Evolutionary conservation across 1,284 basidiomycete genomes (phyloP).

Genomic region (Ustilago sp.): DNA sequence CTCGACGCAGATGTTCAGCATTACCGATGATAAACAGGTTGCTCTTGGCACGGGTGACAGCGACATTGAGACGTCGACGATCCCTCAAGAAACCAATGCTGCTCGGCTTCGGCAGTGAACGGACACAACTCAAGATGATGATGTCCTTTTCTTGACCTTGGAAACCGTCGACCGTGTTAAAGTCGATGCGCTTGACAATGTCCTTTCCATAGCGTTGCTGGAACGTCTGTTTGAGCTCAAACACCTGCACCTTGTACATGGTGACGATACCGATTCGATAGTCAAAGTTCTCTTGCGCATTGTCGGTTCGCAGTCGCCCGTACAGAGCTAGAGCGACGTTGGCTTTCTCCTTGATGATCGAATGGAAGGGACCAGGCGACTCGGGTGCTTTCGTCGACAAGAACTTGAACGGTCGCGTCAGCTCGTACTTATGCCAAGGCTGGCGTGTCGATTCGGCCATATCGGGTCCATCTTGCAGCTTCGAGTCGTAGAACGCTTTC

Average conservation of each 20-base stretch:
- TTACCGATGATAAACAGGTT: conserved; percentile 95
- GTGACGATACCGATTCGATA: conserved; percentile 89
- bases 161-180: conserved; percentile 99
- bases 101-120: conserved; percentile 75
- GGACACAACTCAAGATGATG: conserved; percentile 96
- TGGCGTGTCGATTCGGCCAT: conserved; percentile 87
- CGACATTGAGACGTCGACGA: conserved; percentile 78
- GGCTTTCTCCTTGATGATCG: conserved; percentile 80
- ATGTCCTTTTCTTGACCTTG: conserved; percentile 99
- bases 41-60: conserved; percentile 92
- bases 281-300: conserved; percentile 75
- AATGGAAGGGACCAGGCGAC: conserved; percentile 74
- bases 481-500: conserved; percentile 85
- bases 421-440: conserved; percentile 83
- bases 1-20: conserved; percentile 80
- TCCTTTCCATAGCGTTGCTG: conserved; percentile 79
- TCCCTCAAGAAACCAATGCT: conserved; percentile 79
- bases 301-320: conserved; percentile 77
- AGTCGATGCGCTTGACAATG: conserved; percentile 80
- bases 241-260: conserved; percentile 93
- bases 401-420: conserved; percentile 90
- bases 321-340: conserved; percentile 84
- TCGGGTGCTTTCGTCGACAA: conserved; percentile 76
- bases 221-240: conserved; percentile 81
- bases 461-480: conserved; percentile 85